Percentiles rank a stretch among this genome's conserved stretches.
These are phyloP conservation scores for Pseudogymnoascus sp. DNA, from an alignment of 2,329 filamentous ascomycete genomes.

Conservation along the genomic window DNA sequence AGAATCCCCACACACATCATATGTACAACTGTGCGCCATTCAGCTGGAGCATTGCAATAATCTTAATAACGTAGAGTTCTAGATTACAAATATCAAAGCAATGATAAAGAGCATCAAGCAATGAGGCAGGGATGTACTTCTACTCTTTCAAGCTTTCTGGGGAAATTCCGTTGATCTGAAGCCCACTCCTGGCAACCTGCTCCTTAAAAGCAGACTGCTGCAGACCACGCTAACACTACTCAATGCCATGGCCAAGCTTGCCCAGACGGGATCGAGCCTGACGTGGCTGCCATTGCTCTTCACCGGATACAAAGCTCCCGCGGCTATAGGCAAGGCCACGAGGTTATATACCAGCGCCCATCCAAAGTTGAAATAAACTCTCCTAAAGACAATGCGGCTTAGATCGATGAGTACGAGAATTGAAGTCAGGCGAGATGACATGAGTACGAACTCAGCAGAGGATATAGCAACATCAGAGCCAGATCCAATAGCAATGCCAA, in stretches of 20 bases:
- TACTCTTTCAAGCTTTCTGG: too few relatives aligned
- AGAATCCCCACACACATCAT: too few relatives aligned
- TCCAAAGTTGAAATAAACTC: slow-evolving; percentile 60
- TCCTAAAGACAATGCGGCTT: slow-evolving; percentile 52
- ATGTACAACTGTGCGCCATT: too few relatives aligned
- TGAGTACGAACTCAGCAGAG: slow-evolving; percentile 72
- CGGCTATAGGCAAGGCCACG: slow-evolving; percentile 56
- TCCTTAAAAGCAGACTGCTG: slow-evolving; percentile 76
- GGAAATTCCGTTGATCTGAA: too few relatives aligned
- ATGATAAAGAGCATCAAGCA: too few relatives aligned
- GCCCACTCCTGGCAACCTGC: too few relatives aligned
- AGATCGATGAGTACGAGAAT: slow-evolving; percentile 50
- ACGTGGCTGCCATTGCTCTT: slow-evolving; percentile 45
- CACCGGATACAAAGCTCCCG: slow-evolving; percentile 59
- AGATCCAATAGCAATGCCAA: slow-evolving; percentile 74
- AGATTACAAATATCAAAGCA: too few relatives aligned
- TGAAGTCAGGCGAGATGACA: slow-evolving; percentile 44
- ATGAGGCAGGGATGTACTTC: too few relatives aligned
- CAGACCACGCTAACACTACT: slow-evolving; percentile 84
- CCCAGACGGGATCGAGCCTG: slow-evolving; percentile 73
- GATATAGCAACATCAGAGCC: slow-evolving; percentile 79
- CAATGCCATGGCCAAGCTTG: slow-evolving; percentile 82
- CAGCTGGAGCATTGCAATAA: too few relatives aligned
- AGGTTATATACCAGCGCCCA: slow-evolving; percentile 63
- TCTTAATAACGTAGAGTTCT: too few relatives aligned